A percentile compares a stretch with the other conserved stretches of the same genome.
Evolutionary conservation across 805 yeast genomes (phyloP).

Genomic region (Ogataea haglerorum): DNA sequence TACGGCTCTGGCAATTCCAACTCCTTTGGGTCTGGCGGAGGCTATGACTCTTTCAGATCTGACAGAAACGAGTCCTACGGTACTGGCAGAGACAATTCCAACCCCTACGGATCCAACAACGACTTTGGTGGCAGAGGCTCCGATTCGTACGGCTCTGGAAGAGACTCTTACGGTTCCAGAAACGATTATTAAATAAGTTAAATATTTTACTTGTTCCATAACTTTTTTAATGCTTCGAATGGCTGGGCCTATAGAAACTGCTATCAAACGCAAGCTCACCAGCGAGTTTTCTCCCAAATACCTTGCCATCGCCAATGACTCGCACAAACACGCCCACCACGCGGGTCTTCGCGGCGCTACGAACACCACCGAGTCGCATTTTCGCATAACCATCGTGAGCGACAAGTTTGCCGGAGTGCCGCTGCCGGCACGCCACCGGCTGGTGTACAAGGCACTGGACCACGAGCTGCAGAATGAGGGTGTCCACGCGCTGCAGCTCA

Average conservation of each 20-base stretch:
- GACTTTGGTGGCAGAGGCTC: conserved; percentile 1
- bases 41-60: conserved; percentile 30
- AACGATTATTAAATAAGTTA: conserved; percentile 5
- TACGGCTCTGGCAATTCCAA: conserved; percentile 28
- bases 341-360: conserved; percentile 72
- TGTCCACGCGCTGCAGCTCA: conserved; percentile 84
- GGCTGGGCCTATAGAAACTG: conserved; percentile 32
- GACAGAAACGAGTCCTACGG: conserved; percentile 23
- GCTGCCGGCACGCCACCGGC: conserved; percentile 74
- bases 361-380: conserved; percentile 78
- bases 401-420: conserved; percentile 60
- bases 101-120: conserved; percentile 9
- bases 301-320: conserved; percentile 68
- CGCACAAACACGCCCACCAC: conserved; percentile 85
- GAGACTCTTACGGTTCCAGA: conserved; percentile 26
- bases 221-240: conserved; percentile 8
- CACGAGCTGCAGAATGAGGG: conserved; percentile 71
- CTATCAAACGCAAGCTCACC: conserved; percentile 49
- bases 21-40: conserved; percentile 26
- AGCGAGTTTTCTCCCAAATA: conserved; percentile 39
- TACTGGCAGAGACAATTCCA: conserved; percentile 7
- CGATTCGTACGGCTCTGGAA: conserved; percentile 21
- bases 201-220: conserved; percentile 1
- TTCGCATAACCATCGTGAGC: conserved; percentile 70
- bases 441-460: conserved; percentile 62